These are phyloP conservation scores for Oxytropis ochrocephala DNA, from an alignment of 306 rosid species.

Conservation along the genomic window DNA sequence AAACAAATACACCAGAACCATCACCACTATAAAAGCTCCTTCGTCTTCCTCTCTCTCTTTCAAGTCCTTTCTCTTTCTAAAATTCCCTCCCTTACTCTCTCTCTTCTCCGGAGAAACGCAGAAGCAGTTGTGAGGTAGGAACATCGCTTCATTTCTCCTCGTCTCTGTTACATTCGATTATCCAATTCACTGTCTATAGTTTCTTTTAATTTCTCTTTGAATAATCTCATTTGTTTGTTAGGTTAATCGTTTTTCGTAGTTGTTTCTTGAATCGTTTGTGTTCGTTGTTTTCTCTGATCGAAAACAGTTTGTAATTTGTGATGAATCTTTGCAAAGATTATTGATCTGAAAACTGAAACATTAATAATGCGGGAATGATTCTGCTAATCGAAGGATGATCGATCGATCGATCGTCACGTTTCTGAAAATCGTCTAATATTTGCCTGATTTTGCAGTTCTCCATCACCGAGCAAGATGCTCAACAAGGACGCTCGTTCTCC, in stretches of 20 bases:
- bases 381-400: neutral
- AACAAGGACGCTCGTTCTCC: constrained; percentile 35
- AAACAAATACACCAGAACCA: constrained; percentile 21
- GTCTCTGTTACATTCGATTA: neutral
- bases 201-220: neutral
- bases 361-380: neutral
- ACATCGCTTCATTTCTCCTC: neutral
- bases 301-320: neutral
- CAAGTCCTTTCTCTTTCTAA: constrained; percentile 25
- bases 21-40: constrained; percentile 17
- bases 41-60: constrained; percentile 21
- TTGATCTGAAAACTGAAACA: neutral
- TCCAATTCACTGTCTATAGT: neutral
- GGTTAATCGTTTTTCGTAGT: neutral
- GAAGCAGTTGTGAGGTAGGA: constrained; percentile 19
- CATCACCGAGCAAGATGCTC: constrained; percentile 36
- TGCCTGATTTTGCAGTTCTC: constrained; percentile 2
- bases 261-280: constrained; percentile 11
- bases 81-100: neutral
- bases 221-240: neutral
- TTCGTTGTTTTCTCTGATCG: neutral
- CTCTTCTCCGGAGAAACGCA: neutral
- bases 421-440: neutral
- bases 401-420: neutral
- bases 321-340: neutral